Conservation (phyloP, 2,329 filamentous ascomycete species). For the Sporothrix brasiliensis region DNA sequence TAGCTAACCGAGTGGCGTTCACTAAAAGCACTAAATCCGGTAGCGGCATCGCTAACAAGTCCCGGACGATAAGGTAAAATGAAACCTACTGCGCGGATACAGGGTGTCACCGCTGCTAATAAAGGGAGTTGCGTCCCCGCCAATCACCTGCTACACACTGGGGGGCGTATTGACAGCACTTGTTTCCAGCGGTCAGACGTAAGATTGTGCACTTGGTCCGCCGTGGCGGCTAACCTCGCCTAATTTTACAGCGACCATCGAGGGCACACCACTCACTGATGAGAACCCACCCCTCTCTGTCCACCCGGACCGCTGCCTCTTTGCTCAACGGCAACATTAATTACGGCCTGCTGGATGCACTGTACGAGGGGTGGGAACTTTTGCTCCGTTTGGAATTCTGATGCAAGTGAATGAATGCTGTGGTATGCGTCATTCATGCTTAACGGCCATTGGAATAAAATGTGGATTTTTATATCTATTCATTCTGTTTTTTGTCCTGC, state of each 20-base stretch:
- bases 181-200: too few species aligned
- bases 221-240: background rate
- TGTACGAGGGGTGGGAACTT: background rate
- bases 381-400: too few species aligned
- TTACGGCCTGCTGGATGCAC: constrained; percentile 33
- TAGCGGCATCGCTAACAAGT: background rate
- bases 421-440: too few species aligned
- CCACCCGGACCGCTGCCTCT: constrained; percentile 55
- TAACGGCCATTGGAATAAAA: too few species aligned
- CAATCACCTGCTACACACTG: background rate
- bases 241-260: constrained; percentile 40
- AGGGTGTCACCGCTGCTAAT: background rate
- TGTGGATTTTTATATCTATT: too few species aligned
- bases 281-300: constrained; percentile 50
- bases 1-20: background rate
- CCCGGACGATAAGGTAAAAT: background rate
- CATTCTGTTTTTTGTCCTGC: too few species aligned
- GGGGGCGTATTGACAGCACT: too few species aligned
- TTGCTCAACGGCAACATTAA: constrained; percentile 45
- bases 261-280: constrained; percentile 55
- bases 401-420: too few species aligned
- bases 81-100: background rate
- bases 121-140: background rate
- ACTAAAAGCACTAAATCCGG: constrained; percentile 1
- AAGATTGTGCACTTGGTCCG: too few species aligned